Evolutionary conservation across 1,284 basidiomycete genomes (phyloP), one percentile per base, ranked within the genome.

Genomic region (Entoloma clypeatum): DNA sequence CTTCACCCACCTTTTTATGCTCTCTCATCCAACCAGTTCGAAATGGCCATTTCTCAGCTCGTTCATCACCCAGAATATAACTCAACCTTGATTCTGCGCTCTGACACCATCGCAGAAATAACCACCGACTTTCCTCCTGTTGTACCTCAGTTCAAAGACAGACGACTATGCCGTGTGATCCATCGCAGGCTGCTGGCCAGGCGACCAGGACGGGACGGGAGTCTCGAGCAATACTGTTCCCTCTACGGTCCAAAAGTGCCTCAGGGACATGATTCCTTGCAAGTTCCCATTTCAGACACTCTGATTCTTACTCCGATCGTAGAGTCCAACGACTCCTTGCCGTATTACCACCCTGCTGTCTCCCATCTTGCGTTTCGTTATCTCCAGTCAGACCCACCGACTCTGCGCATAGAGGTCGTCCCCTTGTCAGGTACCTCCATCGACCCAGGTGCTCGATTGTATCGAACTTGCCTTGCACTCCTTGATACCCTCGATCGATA

Each of bases 401-500:
- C 47, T 7, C 50, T 66, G 28, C 64, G 59, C 6, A 61, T 69
- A 7, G 65, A 66, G 39, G 58, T 74, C 2, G 54, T 80, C n/a
- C 70, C 79, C 4, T 60, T 79, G 1, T 67, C 75, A 1, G 65
- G 60, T 0, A 78, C 72, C 0, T 65, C 75, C 0, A 64, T 64
- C 0, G 78, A 81, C 47, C 60, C 67, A 0, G 68, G 73, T 44
- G 77, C 81, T 0, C 69, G 91, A 3, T 69, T 95, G 0, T 85
- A 86, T 49, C 77, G 92, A 13, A 96, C 91, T 0, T 84, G 80
- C 25, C 67, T 92, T 4, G 75, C 82, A 0, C 74, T 98, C 6
- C 72, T 97, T 7, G 87, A 92, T 45, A 81, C 86, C 0, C 60
- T 94, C 13, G 85, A 92, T 61, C 79, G 88, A 32, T 91, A 96